Base-by-base conservation (phyloP, 495 filamentous ascomycete genomes). In the Aspergillus asperescens region DNA sequence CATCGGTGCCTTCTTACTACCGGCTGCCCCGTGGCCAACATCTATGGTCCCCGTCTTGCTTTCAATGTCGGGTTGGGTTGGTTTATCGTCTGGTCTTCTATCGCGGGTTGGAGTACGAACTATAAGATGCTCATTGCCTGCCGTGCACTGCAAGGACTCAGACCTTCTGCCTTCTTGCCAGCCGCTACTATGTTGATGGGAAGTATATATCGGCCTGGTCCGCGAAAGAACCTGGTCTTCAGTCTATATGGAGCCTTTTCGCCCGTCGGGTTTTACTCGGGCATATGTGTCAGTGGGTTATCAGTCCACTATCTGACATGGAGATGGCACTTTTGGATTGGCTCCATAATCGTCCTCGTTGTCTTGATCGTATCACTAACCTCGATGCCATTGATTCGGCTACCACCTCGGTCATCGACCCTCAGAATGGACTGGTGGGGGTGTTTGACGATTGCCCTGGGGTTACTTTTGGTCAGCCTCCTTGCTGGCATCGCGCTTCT, bases 211-310 rank as follows among this genome's bases (percentile, higher is more conserved):
- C 44, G 44, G 1, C 39, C 46, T 7, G 56, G 56, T 4, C 50
- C 44, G 10, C 50, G 56, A n/a, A 58, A 58, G 46, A 50, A 54
- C 31, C 27, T 58, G 27, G 50, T 58, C 1, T 58, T 58, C 24
- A 50, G 50, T 19, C 31, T 58, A 3, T 58, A 47, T 29, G 44
- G 44, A 10, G 52, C 52, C 5, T 55, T 55, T 28, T 55, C 52
- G 28, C 52, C 52, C 1, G 32, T 55, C 4, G 52, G 52, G 0
- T 55, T 55, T 38, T 55, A 55, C n/a, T 48, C 44, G 7, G 52
- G 52, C 12, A 55, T 55, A 3, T 48, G 44, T 22, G 38, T 55
- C 13, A 28, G 44, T 16, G 52, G 52, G 7, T 19, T 55, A 6
- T 9, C 23, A 12, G 52, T 45, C 2, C 52, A 49, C 8, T 55